Percentiles rank a stretch among this genome's conserved stretches.
phyloP scores from a whole-genome alignment of 345 rosid genomes.

The Psidium friedrichsthalianum region DNA sequence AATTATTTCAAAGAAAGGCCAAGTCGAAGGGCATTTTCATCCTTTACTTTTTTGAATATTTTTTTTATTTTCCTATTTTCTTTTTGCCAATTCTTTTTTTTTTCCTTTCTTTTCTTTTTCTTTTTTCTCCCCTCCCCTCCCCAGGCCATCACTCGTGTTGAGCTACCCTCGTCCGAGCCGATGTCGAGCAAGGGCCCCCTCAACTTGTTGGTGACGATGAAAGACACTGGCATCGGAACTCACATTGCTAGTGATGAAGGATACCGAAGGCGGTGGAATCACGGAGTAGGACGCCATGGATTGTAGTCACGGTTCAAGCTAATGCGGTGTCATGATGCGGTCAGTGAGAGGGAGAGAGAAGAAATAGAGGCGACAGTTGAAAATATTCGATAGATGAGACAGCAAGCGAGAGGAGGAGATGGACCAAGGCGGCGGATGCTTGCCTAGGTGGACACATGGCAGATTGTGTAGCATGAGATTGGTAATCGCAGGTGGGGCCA shows the following conservation, averaged over 20 bases:
- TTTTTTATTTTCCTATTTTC: too few relatives aligned
- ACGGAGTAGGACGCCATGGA: neutral
- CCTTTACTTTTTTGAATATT: too few relatives aligned
- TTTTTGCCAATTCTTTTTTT: too few relatives aligned
- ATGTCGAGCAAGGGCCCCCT: too few relatives aligned
- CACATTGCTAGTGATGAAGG: neutral
- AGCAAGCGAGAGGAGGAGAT: neutral
- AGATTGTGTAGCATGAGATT: neutral
- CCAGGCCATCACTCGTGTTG: too few relatives aligned
- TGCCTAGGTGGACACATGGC: neutral
- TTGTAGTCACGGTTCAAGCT: neutral
- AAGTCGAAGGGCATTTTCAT: too few relatives aligned
- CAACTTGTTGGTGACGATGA: too few relatives aligned
- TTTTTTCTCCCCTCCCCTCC: too few relatives aligned
- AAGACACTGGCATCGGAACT: neutral
- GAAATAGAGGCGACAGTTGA: neutral
- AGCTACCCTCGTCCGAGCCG: too few relatives aligned
- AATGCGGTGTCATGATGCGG: neutral
- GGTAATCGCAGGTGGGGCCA: neutral
- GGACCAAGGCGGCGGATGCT: neutral
- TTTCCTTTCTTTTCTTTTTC: too few relatives aligned
- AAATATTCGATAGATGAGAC: neutral
- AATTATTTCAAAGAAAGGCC: too few relatives aligned
- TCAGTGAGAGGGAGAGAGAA: neutral
- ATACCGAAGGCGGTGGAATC: neutral